Conservation (phyloP, 2,329 filamentous ascomycete genomes). For the Botrytis pseudocinerea region DNA sequence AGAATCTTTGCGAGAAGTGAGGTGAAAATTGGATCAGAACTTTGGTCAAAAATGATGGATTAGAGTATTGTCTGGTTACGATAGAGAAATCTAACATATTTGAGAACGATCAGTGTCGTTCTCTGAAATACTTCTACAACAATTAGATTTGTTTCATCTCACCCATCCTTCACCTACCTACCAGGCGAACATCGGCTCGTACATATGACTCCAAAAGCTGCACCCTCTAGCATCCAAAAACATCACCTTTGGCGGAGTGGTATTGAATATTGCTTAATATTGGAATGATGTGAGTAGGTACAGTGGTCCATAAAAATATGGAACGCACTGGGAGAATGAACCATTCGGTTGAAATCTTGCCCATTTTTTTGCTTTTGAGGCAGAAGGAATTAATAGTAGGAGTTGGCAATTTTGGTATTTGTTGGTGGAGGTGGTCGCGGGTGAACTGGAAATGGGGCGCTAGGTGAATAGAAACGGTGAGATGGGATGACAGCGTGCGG, state of each 20-base stretch:
- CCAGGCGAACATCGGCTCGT: neutral
- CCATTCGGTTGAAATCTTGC: neutral
- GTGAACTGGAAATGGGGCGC: neutral
- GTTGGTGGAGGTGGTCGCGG: neutral
- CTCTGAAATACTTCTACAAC: neutral
- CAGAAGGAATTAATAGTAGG: neutral
- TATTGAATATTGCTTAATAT: neutral
- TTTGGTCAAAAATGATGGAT: neutral
- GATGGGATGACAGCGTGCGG: neutral
- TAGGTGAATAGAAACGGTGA: neutral
- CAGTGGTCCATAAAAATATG: neutral
- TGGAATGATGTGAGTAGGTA: neutral
- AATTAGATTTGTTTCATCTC: neutral
- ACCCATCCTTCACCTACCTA: neutral
- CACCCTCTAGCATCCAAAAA: neutral
- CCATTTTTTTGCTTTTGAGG: neutral
- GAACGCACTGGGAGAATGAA: neutral
- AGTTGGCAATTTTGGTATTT: neutral
- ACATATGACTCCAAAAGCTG: neutral
- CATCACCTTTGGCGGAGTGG: neutral
- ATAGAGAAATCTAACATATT: too few relatives aligned
- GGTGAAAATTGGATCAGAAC: neutral
- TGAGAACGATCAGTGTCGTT: neutral
- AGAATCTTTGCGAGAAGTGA: neutral
- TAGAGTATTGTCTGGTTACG: neutral